Percentiles rank a stretch among this genome's conserved stretches.
phyloP scores from a whole-genome alignment of 2,329 filamentous ascomycete genomes.

The Epicoccum sorghinum region DNA sequence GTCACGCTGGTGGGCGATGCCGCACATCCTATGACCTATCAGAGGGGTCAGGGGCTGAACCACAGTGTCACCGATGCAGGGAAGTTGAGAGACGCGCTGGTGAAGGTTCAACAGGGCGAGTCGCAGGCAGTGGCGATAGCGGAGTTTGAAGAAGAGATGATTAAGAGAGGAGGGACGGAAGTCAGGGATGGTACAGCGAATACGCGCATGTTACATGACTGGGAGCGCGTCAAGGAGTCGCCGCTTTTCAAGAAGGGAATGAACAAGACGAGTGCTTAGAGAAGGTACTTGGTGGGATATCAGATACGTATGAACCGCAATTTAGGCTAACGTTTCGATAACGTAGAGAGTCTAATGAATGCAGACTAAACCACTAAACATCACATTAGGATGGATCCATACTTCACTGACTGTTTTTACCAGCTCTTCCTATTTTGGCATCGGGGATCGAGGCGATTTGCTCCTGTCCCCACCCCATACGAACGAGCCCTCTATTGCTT shows the following conservation, averaged over 20 bases:
- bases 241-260: conserved; percentile 44
- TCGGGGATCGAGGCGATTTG: too few relatives aligned
- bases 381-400: too few relatives aligned
- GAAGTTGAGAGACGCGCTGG: conserved; percentile 46
- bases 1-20: conserved; percentile 51
- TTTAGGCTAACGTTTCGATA: too few relatives aligned
- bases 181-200: conserved; percentile 42
- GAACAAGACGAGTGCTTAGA: conserved; percentile 23
- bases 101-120: conserved; percentile 25
- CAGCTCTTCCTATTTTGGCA: too few relatives aligned
- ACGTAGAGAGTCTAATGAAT: too few relatives aligned
- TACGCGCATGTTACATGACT: conserved; percentile 45
- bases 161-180: conserved; percentile 41
- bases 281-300: too few relatives aligned
- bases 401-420: too few relatives aligned
- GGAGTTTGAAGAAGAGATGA: conserved; percentile 55
- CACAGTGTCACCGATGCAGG: conserved; percentile 54
- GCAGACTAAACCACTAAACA: too few relatives aligned
- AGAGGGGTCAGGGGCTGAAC: conserved; percentile 58
- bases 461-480: too few relatives aligned
- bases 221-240: conserved; percentile 43
- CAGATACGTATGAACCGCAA: too few relatives aligned
- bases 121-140: conserved; percentile 40
- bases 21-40: conserved; percentile 51
- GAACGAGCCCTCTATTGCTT: too few relatives aligned